Conservation (phyloP, 2,329 filamentous ascomycete genomes). For the Beauveria asiatica region DNA sequence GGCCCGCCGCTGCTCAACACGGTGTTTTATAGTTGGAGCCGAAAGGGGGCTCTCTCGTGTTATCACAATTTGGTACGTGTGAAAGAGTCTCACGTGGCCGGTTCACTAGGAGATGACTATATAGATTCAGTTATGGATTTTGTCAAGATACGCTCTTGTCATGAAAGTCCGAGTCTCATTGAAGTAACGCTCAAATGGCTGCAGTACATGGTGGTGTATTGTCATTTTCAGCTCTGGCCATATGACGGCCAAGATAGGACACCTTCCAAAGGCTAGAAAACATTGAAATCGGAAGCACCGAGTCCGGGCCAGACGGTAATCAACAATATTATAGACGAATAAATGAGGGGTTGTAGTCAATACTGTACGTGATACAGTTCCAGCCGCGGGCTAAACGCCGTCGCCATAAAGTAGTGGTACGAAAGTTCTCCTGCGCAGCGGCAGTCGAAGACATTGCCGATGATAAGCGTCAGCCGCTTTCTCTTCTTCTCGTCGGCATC, state of each 20-base stretch:
- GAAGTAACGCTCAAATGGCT: background rate
- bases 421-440: slow-evolving; percentile 29
- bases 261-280: background rate
- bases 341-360: background rate
- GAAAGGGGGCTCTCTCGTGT: background rate
- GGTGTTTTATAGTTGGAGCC: too few species aligned
- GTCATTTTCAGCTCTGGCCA: background rate
- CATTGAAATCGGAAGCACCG: too few species aligned
- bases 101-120: background rate
- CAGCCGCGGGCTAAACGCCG: background rate
- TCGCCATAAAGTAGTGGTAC: slow-evolving; percentile 22
- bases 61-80: background rate
- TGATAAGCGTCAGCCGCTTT: slow-evolving; percentile 24
- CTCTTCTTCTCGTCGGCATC: too few species aligned
- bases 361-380: too few species aligned
- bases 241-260: background rate
- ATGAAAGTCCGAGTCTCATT: background rate
- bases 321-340: background rate
- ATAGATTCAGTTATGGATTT: background rate
- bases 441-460: slow-evolving; percentile 29
- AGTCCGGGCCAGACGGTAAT: background rate
- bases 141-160: background rate
- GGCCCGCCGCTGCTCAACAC: background rate
- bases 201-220: too few species aligned
- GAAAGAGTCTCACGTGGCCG: background rate